Percentiles rank a stretch among this genome's conserved stretches.
Evolutionary conservation across 2,329 filamentous ascomycete genomes (phyloP).

Genomic region (Amauroascus niger): DNA sequence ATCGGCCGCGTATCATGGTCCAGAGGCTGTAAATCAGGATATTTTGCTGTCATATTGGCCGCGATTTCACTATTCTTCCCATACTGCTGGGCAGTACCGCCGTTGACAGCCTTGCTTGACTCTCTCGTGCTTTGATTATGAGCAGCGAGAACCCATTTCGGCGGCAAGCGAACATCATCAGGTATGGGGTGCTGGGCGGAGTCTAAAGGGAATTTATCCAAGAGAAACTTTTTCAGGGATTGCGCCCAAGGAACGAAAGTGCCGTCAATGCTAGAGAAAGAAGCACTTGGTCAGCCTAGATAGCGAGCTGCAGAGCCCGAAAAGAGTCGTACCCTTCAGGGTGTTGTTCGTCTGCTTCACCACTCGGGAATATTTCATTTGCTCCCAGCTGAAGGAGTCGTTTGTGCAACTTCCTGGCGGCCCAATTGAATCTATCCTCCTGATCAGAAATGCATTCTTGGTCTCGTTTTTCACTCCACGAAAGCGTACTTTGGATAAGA

Average conservation of each 20-base stretch:
- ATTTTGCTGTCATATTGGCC: neutral
- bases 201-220: slow-evolving; percentile 60
- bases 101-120: neutral
- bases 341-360: slow-evolving; percentile 89
- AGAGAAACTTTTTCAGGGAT: slow-evolving; percentile 55
- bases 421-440: slow-evolving; percentile 70
- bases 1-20: slow-evolving; percentile 46
- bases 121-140: neutral
- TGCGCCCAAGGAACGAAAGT: slow-evolving; percentile 69
- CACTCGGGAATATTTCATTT: slow-evolving; percentile 61
- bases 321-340: slow-evolving; percentile 63
- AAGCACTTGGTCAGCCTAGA: neutral
- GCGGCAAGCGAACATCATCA: slow-evolving; percentile 61
- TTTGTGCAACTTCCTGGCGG: slow-evolving; percentile 76
- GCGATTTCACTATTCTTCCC: neutral
- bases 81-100: neutral
- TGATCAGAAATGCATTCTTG: neutral
- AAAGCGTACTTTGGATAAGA: slow-evolving; percentile 74
- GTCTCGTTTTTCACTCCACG: neutral
- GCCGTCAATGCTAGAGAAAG: slow-evolving; percentile 58
- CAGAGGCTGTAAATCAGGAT: slow-evolving; percentile 7
- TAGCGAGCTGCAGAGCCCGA: neutral
- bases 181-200: slow-evolving; percentile 59
- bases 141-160: slow-evolving; percentile 54
- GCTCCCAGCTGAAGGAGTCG: slow-evolving; percentile 77